Evolutionary conservation across 2,329 filamentous ascomycete genomes (phyloP).

Genomic region (Monosporascus sp.): DNA sequence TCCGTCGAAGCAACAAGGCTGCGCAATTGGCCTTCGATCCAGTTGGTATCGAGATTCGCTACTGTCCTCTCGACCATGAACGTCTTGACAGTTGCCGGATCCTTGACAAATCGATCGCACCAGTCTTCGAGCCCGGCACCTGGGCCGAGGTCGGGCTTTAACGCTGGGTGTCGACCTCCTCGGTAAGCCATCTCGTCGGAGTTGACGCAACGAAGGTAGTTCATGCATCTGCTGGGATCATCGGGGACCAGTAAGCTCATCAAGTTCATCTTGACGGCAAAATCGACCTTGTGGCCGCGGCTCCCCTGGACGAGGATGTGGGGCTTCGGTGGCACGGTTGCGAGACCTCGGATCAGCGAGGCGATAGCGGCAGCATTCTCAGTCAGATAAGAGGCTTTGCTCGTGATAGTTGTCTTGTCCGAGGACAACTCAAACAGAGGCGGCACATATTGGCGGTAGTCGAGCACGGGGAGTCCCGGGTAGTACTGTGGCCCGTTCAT

Average conservation of each 20-base stretch:
- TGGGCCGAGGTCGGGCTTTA: constrained; percentile 36
- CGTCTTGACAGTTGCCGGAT: constrained; percentile 38
- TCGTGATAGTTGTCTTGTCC: constrained; percentile 43
- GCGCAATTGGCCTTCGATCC: constrained; percentile 50
- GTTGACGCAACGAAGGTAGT: constrained; percentile 49
- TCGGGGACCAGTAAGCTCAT: constrained; percentile 48
- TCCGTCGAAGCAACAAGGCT: constrained; percentile 43
- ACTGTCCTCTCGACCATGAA: constrained; percentile 49
- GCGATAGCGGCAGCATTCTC: constrained; percentile 39
- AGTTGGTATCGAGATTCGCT: constrained; percentile 49
- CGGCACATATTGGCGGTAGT: constrained; percentile 49
- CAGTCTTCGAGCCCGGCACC: constrained; percentile 43
- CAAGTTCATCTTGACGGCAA: constrained; percentile 49
- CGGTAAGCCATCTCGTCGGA: constrained; percentile 45
- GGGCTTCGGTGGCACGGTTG: constrained; percentile 50
- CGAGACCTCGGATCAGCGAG: constrained; percentile 41
- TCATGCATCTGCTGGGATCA: constrained; percentile 37
- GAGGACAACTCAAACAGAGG: constrained; percentile 45
- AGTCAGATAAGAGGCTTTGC: constrained; percentile 43
- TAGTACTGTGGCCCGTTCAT: constrained; percentile 31
- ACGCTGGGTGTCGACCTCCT: constrained; percentile 37
- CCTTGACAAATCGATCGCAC: constrained; percentile 43
- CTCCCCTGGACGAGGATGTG: constrained; percentile 45
- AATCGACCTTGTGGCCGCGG: constrained; percentile 41
- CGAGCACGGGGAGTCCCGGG: constrained; percentile 42